Base-by-base conservation (phyloP, 768 basidiomycete genomes). In the Xerocomellus chrysenteron region DNA sequence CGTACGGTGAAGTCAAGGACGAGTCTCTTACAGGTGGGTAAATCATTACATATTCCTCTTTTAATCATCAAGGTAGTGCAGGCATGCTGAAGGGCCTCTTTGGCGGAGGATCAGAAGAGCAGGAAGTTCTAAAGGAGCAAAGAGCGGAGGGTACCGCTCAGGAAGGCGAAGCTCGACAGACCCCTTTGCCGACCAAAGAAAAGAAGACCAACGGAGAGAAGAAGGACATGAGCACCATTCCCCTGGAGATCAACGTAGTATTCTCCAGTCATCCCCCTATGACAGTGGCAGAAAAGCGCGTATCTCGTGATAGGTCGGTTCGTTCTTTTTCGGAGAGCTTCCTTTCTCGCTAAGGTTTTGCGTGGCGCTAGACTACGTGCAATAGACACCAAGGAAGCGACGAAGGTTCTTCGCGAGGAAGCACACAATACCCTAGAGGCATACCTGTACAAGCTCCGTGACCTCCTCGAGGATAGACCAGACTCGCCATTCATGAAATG, bases 81-180 rank as follows among this genome's bases (percentile, higher is more conserved):
- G 93, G 90, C 55, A 94, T 90, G 74, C 74, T 99, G 56, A 97
- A 95, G 75, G 87, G 85, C 41, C 73, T 99, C 57, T 96, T 98
- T 66, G 89, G 89, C 32, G 83, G 78, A 44, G 80, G 82, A 50
- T 69, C 79, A 49, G 76, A 77, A 4, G 64, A 66, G 50, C 61
- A 70, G 52, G 62, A 72, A 26, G 60, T 58, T 43, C 36, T 68
- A 71, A 40, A 77, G 70, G 26, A 66, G 73, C 42, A 65, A 66
- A 42, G 64, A 12, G 44, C 17, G 3, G 54, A 64, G 17, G 52
- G 41, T 24, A 28, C 47, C 10, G 54, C 63, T 4, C 67, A 69
- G 35, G 68, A 74, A 46, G 60, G 74, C 4, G 69, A 78, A 4
- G 64, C 73, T 11, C 66, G 60, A 26, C 64, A 57, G n/a, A 52